Percentiles rank a stretch among this genome's conserved stretches.
phyloP scores from a whole-genome alignment of 148 eudicot genomes.

The Mesembryanthemum crystallinum region DNA sequence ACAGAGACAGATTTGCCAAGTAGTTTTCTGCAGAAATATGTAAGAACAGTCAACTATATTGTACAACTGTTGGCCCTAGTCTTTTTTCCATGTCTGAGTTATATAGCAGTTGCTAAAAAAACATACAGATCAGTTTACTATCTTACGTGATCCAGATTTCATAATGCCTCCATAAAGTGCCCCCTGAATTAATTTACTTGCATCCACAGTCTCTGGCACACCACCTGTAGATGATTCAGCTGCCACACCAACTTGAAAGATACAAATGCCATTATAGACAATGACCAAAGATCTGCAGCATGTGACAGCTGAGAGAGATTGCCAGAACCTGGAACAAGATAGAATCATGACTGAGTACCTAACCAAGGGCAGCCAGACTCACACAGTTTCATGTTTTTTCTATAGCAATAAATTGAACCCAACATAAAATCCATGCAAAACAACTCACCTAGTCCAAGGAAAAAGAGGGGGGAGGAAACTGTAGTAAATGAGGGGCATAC shows the following conservation, averaged over 20 bases:
- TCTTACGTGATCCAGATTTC: constrained; percentile 80
- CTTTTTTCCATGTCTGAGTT: neutral
- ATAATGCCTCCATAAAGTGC: constrained; percentile 60
- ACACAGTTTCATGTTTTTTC: neutral
- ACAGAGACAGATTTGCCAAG: constrained; percentile 88
- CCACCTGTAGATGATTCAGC: constrained; percentile 44
- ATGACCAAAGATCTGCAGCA: constrained; percentile 83
- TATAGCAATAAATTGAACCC: neutral
- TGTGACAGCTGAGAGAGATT: constrained; percentile 70
- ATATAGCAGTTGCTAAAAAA: neutral
- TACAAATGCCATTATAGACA: constrained; percentile 61
- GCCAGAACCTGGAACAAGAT: constrained; percentile 64
- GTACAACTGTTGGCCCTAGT: neutral
- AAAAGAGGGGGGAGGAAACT: neutral
- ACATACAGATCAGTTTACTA: neutral
- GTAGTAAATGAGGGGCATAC: neutral
- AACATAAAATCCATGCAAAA: neutral
- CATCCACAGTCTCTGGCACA: constrained; percentile 55
- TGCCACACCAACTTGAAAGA: constrained; percentile 74
- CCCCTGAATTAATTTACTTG: constrained; percentile 56
- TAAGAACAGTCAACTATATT: neutral
- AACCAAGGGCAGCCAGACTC: constrained; percentile 12
- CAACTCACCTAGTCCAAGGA: neutral
- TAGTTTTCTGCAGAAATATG: constrained; percentile 65
- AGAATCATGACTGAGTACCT: constrained; percentile 12